Conservation (phyloP, 345 rosid genomes). For the Brassica carinata region DNA sequence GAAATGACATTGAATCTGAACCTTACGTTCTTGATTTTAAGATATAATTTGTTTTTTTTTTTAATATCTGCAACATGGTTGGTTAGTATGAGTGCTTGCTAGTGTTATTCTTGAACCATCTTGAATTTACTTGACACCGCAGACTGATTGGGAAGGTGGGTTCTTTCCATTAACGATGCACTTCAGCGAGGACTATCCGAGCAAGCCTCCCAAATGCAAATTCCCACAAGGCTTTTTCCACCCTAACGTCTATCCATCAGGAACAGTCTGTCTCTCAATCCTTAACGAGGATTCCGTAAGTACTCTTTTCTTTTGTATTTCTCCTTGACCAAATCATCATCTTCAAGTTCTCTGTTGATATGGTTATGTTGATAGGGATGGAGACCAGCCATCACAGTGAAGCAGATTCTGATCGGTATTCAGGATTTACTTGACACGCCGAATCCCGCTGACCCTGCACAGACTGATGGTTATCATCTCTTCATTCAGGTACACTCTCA, state of each 20-base stretch:
- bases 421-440: constrained; percentile 92
- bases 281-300: constrained; percentile 87
- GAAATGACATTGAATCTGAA: not conserved
- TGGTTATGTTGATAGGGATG: constrained; percentile 60
- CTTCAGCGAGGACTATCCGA: constrained; percentile 87
- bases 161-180: constrained; percentile 74
- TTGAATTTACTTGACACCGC: constrained; percentile 20
- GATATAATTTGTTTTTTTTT: not conserved
- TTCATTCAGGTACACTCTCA: constrained; percentile 69
- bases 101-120: not conserved
- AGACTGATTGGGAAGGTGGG: constrained; percentile 98
- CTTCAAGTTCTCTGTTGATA: constrained; percentile 6
- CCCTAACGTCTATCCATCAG: constrained; percentile 92
- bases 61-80: not conserved
- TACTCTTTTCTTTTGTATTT: constrained; percentile 6
- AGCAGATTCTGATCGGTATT: constrained; percentile 89
- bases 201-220: constrained; percentile 91
- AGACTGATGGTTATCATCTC: constrained; percentile 89
- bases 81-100: not conserved
- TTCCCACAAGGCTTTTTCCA: constrained; percentile 84
- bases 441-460: constrained; percentile 92
- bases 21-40: not conserved
- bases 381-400: constrained; percentile 93
- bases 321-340: not conserved
- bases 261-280: constrained; percentile 87